Base-by-base conservation (phyloP, 805 yeast species). In the Osmozyma mogii region DNA sequence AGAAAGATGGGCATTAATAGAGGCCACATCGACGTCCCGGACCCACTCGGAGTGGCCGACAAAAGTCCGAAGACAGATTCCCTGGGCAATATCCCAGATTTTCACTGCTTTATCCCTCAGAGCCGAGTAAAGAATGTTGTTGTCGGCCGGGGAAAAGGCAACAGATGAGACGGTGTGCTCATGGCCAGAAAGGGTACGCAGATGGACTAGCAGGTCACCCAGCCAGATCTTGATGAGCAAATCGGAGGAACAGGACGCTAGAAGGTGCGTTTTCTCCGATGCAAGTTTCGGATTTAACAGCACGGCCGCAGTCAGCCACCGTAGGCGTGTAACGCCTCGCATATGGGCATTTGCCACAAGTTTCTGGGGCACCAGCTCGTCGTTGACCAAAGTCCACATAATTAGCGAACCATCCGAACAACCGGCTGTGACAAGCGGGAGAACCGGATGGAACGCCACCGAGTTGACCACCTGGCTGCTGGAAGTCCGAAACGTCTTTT, bases 31-130 rank as follows among this genome's bases (percentile, higher is more conserved):
- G 2, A 85, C 40, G 8, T 72, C 62, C 34, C 95, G 61, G 4
- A 85, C 85, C 96, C 96, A 88, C 40, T 85, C 95, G 7, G 83
- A 70, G 53, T 88, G 96, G 1, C 88, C 89, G 10, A 70, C 65
- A 33, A 85, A 72, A 1, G 83, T 72, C 36, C 69, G 67, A 11
- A 73, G 41, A 36, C 85, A 72, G 65, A 72, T 75, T 0, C 95
- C 95, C 3, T 74, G 65, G 3, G 61, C 53, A 5, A 79, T 46
- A 51, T 82, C 82, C 88, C 88, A 81, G 2, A 74, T 44, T 42
- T 68, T 75, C 5, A 78, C 66, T 1, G 77, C 49, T 6, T 60
- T 62, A 45, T 81, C 89, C 34, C 88, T 58, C 1, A 85, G 77
- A 17, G 75, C 74, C 9, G 80, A 71, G 31, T 77, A 70, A 11